phyloP scores from a whole-genome alignment of 352 stramenopile genomes.

The Globisporangium radiosum region DNA sequence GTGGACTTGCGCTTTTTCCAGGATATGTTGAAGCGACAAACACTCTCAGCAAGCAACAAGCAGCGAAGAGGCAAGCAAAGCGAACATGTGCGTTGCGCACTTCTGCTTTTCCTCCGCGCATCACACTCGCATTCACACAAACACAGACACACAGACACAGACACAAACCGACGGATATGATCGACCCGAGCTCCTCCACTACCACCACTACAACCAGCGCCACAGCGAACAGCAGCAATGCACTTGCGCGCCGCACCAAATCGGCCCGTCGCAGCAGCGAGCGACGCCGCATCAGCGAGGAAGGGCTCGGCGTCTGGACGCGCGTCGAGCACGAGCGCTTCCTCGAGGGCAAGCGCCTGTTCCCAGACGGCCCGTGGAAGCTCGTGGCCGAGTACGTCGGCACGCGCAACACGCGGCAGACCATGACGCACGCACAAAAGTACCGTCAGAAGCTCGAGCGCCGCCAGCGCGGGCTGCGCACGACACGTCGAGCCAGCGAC shows the following conservation, averaged over 20 bases:
- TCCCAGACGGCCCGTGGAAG: slow-evolving; percentile 49
- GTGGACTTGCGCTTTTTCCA: background rate
- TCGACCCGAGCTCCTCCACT: background rate
- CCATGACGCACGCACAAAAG: slow-evolving; percentile 85
- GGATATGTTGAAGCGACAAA: slow-evolving; percentile 7
- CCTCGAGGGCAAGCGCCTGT: slow-evolving; percentile 35
- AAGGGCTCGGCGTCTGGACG: slow-evolving; percentile 36
- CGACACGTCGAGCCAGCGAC: slow-evolving; percentile 8
- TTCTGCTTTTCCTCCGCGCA: slow-evolving; percentile 17
- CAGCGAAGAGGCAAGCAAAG: no score
- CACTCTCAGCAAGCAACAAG: background rate
- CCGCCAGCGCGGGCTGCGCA: slow-evolving; percentile 20
- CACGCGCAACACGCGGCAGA: slow-evolving; percentile 87
- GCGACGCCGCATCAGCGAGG: slow-evolving; percentile 21
- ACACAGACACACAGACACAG: slow-evolving; percentile 1
- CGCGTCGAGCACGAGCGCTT: slow-evolving; percentile 34
- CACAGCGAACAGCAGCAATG: background rate
- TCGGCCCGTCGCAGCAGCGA: slow-evolving; percentile 14
- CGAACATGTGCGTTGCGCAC: background rate
- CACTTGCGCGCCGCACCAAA: slow-evolving; percentile 8
- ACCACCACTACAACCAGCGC: background rate
- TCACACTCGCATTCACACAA: slow-evolving; percentile 7
- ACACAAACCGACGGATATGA: background rate
- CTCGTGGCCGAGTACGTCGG: slow-evolving; percentile 35
- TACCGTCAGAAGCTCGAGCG: slow-evolving; percentile 70